A percentile compares a stretch with the other conserved stretches of the same genome.
Conservation (phyloP, 805 yeast species). For the Suhomyces pyralidae region DNA sequence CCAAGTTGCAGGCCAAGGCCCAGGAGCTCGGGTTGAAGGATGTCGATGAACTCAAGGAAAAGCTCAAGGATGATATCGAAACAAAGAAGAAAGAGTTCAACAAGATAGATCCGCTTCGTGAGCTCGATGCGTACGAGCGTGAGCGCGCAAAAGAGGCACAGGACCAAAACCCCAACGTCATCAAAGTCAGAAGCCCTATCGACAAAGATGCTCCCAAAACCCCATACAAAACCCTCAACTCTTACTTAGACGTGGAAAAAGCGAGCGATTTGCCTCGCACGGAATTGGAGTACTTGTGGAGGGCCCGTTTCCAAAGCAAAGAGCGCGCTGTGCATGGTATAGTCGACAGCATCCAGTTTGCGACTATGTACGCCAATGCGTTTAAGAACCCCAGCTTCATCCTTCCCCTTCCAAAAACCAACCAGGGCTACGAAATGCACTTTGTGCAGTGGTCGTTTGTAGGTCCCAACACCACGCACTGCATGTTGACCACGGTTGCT, state of each 20-base stretch:
- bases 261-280: constrained; percentile 49
- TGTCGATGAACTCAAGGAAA: constrained; percentile 59
- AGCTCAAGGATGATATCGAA: constrained; percentile 59
- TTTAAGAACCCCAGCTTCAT: constrained; percentile 77
- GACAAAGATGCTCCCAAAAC: constrained; percentile 31
- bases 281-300: constrained; percentile 83
- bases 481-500: constrained; percentile 85
- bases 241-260: constrained; percentile 71
- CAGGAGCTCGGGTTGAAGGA: constrained; percentile 31
- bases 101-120: constrained; percentile 66
- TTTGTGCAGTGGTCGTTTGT: constrained; percentile 92
- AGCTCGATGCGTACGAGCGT: constrained; percentile 55
- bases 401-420: constrained; percentile 78
- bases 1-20: constrained; percentile 36
- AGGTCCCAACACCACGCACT: constrained; percentile 79
- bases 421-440: constrained; percentile 70
- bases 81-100: constrained; percentile 53
- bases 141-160: constrained; percentile 29
- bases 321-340: constrained; percentile 65
- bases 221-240: constrained; percentile 70
- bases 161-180: constrained; percentile 21
- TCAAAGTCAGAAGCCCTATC: constrained; percentile 35
- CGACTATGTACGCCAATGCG: constrained; percentile 63
- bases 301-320: constrained; percentile 70
- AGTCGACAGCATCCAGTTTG: constrained; percentile 54